phyloP scores from a whole-genome alignment of 1,284 basidiomycete genomes.

The Ustilago shanxiensis region DNA sequence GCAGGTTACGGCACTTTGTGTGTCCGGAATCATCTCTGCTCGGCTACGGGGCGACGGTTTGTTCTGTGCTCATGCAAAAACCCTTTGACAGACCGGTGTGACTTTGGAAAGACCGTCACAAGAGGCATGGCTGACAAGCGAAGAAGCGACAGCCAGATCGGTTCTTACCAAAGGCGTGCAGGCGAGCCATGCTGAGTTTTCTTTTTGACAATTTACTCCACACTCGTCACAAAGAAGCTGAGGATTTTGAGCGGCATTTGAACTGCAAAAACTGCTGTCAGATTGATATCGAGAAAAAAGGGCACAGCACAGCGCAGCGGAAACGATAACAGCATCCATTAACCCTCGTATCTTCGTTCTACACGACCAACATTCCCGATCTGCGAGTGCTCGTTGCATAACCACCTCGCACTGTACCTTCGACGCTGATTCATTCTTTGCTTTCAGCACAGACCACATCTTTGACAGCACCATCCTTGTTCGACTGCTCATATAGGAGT shows the following conservation, averaged over 20 bases:
- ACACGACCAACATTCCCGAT: slow-evolving; percentile 20
- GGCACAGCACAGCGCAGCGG: slow-evolving; percentile 18
- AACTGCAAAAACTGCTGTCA: neutral
- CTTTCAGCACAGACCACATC: slow-evolving; percentile 14
- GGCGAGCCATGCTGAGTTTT: neutral
- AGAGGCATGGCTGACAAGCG: slow-evolving; percentile 6
- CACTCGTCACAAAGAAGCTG: no score
- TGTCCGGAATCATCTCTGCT: neutral
- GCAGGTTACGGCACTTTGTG: no score
- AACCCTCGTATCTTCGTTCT: neutral
- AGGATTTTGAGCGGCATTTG: neutral
- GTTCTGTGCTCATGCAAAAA: neutral
- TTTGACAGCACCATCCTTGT: neutral
- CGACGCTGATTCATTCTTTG: slow-evolving; percentile 21
- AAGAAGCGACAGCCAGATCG: slow-evolving; percentile 22
- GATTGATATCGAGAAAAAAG: neutral
- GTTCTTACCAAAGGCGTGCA: slow-evolving; percentile 36
- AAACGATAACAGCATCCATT: neutral
- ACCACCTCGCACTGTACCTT: neutral
- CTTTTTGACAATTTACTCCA: neutral
- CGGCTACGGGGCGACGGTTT: neutral
- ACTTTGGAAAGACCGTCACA: neutral
- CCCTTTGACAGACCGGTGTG: neutral
- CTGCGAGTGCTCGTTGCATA: slow-evolving; percentile 13
- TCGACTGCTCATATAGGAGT: neutral